These are phyloP conservation scores for Penicillium capsulatum DNA, from an alignment of 2,329 filamentous ascomycete species.

Conservation along the genomic window DNA sequence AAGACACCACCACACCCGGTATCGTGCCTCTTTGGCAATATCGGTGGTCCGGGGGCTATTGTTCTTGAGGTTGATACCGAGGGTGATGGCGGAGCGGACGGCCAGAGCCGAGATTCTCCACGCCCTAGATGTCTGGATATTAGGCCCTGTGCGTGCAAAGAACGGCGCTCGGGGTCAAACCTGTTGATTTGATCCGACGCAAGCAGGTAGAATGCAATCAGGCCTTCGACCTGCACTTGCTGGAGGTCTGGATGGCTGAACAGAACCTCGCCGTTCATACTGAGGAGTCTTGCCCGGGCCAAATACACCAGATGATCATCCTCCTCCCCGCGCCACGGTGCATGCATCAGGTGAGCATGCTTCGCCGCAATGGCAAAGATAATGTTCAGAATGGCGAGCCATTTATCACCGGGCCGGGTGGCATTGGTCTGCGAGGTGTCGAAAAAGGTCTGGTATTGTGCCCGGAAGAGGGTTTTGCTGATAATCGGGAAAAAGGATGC, in stretches of 20 bases:
- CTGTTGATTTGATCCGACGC: slow-evolving; percentile 39
- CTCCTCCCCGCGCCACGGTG: slow-evolving; percentile 27
- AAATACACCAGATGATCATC: slow-evolving; percentile 36
- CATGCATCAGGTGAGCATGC: slow-evolving; percentile 31
- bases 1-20: slow-evolving; percentile 42
- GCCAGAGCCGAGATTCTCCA: slow-evolving; percentile 39
- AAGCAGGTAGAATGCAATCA: slow-evolving; percentile 37
- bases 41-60: slow-evolving; percentile 31
- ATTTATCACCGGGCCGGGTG: slow-evolving; percentile 31
- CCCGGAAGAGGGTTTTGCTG: slow-evolving; percentile 33
- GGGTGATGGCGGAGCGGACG: slow-evolving; percentile 36
- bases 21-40: slow-evolving; percentile 38
- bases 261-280: slow-evolving; percentile 29
- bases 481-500: slow-evolving; percentile 42
- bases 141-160: slow-evolving; percentile 1
- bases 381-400: slow-evolving; percentile 39
- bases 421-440: slow-evolving; percentile 11
- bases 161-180: slow-evolving; percentile 18
- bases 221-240: slow-evolving; percentile 38
- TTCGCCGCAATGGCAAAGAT: slow-evolving; percentile 40
- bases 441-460: slow-evolving; percentile 32
- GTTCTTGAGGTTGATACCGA: slow-evolving; percentile 41
- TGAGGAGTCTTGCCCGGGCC: slow-evolving; percentile 34
- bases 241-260: slow-evolving; percentile 22
- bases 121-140: slow-evolving; percentile 22